Percentiles rank a stretch among this genome's conserved stretches.
Conservation (phyloP, 768 basidiomycete species). For the Suillus subaureus region DNA sequence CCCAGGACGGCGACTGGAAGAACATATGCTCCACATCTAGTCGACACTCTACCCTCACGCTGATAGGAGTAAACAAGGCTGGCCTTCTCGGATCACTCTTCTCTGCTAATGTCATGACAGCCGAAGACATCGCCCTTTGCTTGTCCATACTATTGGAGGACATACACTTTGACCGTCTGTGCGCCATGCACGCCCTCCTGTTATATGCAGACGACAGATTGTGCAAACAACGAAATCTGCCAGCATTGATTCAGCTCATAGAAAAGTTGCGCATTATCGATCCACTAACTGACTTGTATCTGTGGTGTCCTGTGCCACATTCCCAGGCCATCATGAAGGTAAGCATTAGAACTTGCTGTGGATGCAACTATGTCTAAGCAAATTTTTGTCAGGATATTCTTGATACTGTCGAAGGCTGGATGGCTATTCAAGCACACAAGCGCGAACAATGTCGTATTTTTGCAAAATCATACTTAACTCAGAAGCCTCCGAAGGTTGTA, state of each 20-base stretch:
- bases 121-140: conserved; percentile 34
- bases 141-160: conserved; percentile 24
- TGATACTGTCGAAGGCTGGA: conserved; percentile 30
- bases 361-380: background rate
- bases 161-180: conserved; percentile 28
- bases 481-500: conserved; percentile 19
- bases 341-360: conserved; percentile 5
- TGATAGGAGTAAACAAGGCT: conserved; percentile 31
- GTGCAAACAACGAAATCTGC: conserved; percentile 28
- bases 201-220: conserved; percentile 34
- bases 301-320: conserved; percentile 23
- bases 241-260: conserved; percentile 22
- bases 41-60: conserved; percentile 13
- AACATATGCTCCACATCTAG: conserved; percentile 1
- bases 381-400: conserved; percentile 27
- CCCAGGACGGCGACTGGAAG: conserved; percentile 21
- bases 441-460: conserved; percentile 16
- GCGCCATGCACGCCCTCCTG: conserved; percentile 38
- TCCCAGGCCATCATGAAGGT: conserved; percentile 24
- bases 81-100: conserved; percentile 37
- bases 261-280: conserved; percentile 16
- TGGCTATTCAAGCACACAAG: conserved; percentile 19
- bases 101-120: conserved; percentile 22
- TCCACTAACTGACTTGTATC: conserved; percentile 17
- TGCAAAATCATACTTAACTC: background rate